Conservation (phyloP, 23 red algal genomes). For the Cyanidium caldarium region DNA sequence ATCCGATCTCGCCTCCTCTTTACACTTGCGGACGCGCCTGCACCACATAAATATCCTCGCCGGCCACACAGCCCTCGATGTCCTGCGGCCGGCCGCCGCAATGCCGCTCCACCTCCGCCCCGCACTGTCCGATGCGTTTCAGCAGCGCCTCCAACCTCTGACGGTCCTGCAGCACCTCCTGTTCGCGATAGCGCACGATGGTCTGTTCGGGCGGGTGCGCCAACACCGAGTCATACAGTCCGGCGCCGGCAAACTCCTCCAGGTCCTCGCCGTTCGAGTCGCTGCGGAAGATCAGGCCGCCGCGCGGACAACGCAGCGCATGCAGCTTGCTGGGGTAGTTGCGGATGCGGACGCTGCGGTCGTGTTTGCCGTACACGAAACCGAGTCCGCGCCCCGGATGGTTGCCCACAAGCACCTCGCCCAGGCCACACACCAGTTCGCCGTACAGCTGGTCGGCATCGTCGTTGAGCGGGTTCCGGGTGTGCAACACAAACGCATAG, state of each 20-base stretch:
- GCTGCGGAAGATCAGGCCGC: constrained; percentile 57
- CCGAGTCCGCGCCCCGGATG: constrained; percentile 51
- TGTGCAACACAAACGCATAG: constrained; percentile 87
- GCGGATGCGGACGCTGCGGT: constrained; percentile 16
- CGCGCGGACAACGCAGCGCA: constrained; percentile 15
- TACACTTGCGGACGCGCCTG: constrained; percentile 72
- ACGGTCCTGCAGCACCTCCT: constrained; percentile 30
- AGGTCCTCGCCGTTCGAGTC: constrained; percentile 78
- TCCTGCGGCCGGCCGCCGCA: constrained; percentile 44
- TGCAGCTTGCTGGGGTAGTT: constrained; percentile 43
- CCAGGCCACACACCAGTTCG: constrained; percentile 42
- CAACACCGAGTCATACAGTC: constrained; percentile 51
- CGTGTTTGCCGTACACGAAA: constrained; percentile 7
- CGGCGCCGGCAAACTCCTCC: constrained; percentile 70
- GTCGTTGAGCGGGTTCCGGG: constrained; percentile 39
- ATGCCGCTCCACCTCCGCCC: constrained; percentile 31
- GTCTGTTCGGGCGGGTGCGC: constrained; percentile 9
- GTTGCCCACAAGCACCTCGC: constrained; percentile 55
- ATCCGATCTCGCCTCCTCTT: neutral
- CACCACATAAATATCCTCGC: constrained; percentile 57
- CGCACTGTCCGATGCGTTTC: constrained; percentile 32
- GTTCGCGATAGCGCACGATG: constrained; percentile 28
- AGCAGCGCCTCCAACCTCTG: constrained; percentile 21
- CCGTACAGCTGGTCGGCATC: constrained; percentile 43
- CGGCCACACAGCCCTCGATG: constrained; percentile 64